These are phyloP conservation scores for Draba incana DNA, from an alignment of 345 rosid species.

Conservation along the genomic window DNA sequence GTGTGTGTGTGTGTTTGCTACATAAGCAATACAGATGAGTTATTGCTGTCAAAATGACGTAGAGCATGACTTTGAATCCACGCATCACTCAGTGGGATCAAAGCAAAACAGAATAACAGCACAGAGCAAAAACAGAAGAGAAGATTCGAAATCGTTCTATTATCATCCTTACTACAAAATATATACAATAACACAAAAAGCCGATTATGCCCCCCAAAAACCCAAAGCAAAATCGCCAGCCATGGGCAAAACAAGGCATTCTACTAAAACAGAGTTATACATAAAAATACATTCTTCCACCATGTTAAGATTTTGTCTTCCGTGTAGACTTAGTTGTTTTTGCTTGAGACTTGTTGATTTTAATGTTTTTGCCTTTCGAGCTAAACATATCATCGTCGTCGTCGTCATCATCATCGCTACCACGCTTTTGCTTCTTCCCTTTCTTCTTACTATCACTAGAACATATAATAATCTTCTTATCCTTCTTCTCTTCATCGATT, in stretches of 20 bases:
- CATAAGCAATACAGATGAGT: conserved; percentile 21
- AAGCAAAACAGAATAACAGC: not conserved
- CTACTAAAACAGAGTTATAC: conserved; percentile 27
- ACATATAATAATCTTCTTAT: conserved; percentile 59
- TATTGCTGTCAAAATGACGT: conserved; percentile 34
- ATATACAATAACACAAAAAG: not conserved
- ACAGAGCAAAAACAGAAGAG: conserved; percentile 14
- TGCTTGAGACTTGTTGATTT: conserved; percentile 42
- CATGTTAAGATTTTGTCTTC: conserved; percentile 45
- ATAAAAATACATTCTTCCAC: conserved; percentile 3
- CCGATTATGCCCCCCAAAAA: conserved; percentile 27
- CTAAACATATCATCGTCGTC: conserved; percentile 55
- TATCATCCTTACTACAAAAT: not conserved
- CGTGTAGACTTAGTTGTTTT: conserved; percentile 41
- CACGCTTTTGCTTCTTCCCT: conserved; percentile 53
- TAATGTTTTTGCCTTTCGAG: conserved; percentile 58
- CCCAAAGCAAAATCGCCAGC: conserved; percentile 18
- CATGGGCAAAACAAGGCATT: conserved; percentile 23
- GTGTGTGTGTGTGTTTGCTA: not conserved
- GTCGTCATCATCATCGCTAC: conserved; percentile 59
- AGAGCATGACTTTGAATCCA: conserved; percentile 8
- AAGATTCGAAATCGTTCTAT: not conserved
- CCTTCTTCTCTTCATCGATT: conserved; percentile 54
- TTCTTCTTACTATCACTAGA: conserved; percentile 56
- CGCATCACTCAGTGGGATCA: conserved; percentile 5